These are phyloP conservation scores for Chrysophaeum taylorii DNA, from an alignment of 352 stramenopile species.

Conservation along the genomic window DNA sequence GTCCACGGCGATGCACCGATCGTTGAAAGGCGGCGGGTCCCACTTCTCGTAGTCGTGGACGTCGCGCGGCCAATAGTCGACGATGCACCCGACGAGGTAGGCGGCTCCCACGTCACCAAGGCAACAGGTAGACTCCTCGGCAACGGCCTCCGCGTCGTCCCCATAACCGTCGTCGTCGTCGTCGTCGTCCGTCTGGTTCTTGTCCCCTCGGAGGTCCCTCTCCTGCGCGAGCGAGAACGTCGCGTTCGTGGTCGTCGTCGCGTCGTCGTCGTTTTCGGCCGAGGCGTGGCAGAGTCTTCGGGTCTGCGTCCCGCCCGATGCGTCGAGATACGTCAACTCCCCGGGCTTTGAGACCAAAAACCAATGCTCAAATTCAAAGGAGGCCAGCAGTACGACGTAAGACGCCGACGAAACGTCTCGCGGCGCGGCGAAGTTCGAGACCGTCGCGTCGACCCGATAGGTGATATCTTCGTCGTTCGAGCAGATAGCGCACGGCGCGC, in stretches of 20 bases:
- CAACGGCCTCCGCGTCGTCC: neutral
- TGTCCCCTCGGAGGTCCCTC: too few species aligned
- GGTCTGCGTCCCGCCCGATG: neutral
- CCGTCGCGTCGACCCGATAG: neutral
- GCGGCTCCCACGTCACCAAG: neutral
- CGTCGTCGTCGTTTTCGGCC: neutral
- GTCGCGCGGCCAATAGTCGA: neutral
- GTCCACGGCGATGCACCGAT: neutral
- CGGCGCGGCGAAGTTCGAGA: neutral
- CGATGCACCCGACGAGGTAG: constrained; percentile 8
- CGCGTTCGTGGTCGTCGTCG: neutral
- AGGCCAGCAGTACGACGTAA: constrained; percentile 3
- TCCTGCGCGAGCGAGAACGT: too few species aligned
- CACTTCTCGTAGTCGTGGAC: neutral
- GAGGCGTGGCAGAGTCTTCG: neutral
- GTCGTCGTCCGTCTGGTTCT: neutral
- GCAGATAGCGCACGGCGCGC: too few species aligned
- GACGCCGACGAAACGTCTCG: neutral
- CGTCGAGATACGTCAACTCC: neutral
- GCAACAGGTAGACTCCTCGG: neutral
- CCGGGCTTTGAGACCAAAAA: neutral
- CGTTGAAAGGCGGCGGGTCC: neutral
- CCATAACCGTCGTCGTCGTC: neutral
- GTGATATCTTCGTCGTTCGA: too few species aligned
- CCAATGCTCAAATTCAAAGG: neutral